phyloP scores from a whole-genome alignment of 768 basidiomycete genomes.

The Hydnum rufescens region DNA sequence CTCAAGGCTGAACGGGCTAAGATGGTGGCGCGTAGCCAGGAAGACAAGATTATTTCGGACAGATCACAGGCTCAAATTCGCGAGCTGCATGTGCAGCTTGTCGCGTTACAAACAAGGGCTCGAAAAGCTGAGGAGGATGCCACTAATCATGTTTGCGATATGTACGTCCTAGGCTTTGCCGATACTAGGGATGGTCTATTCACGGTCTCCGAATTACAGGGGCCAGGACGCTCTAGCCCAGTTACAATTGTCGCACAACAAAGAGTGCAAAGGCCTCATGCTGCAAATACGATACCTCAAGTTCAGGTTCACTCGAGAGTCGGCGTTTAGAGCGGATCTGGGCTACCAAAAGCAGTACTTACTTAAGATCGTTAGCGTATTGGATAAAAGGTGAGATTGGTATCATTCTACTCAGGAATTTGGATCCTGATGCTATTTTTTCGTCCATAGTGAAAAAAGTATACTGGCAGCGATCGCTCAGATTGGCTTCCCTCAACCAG shows the following conservation, averaged over 20 bases:
- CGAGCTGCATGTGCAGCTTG: constrained; percentile 44
- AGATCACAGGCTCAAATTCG: constrained; percentile 49
- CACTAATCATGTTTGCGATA: constrained; percentile 36
- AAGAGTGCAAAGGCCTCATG: constrained; percentile 78
- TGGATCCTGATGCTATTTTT: neutral
- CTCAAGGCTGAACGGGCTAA: constrained; percentile 45
- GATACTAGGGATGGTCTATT: no score
- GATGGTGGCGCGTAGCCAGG: constrained; percentile 19
- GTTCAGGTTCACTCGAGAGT: constrained; percentile 75
- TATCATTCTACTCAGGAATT: neutral
- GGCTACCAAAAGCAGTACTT: constrained; percentile 81
- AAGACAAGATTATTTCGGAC: constrained; percentile 20
- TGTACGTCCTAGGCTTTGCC: constrained; percentile 32
- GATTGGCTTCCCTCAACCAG: constrained; percentile 42
- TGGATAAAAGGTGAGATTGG: constrained; percentile 45
- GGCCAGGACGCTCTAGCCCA: constrained; percentile 34
- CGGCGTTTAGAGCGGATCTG: constrained; percentile 52
- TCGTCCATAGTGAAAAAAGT: constrained; percentile 34
- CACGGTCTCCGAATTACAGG: constrained; percentile 17
- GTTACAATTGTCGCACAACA: constrained; percentile 49
- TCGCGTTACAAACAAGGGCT: constrained; percentile 27
- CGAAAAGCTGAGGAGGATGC: constrained; percentile 28
- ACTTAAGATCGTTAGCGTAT: constrained; percentile 27
- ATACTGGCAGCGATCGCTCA: constrained; percentile 57
- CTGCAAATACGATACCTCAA: constrained; percentile 85